Evolutionary conservation across 352 stramenopile species (phyloP), one percentile per base, ranked within the genome.

Genomic region (Globisporangium solare): DNA sequence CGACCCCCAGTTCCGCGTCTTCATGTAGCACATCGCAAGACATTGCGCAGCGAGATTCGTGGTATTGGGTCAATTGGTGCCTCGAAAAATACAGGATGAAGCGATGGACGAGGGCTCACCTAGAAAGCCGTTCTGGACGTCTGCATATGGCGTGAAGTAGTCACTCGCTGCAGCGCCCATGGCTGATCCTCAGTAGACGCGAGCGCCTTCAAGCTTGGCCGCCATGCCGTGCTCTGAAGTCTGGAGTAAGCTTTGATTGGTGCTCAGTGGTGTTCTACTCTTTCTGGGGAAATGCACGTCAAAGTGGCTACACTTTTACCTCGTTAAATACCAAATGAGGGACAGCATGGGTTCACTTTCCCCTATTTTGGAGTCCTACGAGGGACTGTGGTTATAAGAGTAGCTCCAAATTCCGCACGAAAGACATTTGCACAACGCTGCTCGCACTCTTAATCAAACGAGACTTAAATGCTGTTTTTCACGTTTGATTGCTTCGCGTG

Each of bases 101-200:
- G 66, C 14, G 3, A 24, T 51, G 10, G 31, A 39, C 41, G 15
- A 12, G 18, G 7, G 46, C 53, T 22, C 20, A 77, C 67, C 70
- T 20, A 79, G 49, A 52, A 75, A 88, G 11, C 78, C 75, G 41
- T 81, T 63, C 56, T 83, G 73, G 24, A 86, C 67, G 50, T 87
- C 74, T 12, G 76, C 71, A 47, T 86, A 82, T 6, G 61, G 56
- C 53, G 72, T 83, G 21, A 87, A 73, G 67, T 70, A 79, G 51
- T 78, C 67, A 43, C 79, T 89, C 32, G 70, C 72, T 15, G 68
- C 66, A 17, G 70, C 63, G 2, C 78, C 78, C 78, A 89, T 89
- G 14, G 2, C 24, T n/a, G n/a, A n/a, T n/a, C n/a, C n/a, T 22
- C 31, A 22, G n/a, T 17, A 14, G 15, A 21, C 6, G 10, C 13